Evolutionary conservation across 1,139 yeast species (phyloP).

Genomic region (Arxiozyma slooffiae): DNA sequence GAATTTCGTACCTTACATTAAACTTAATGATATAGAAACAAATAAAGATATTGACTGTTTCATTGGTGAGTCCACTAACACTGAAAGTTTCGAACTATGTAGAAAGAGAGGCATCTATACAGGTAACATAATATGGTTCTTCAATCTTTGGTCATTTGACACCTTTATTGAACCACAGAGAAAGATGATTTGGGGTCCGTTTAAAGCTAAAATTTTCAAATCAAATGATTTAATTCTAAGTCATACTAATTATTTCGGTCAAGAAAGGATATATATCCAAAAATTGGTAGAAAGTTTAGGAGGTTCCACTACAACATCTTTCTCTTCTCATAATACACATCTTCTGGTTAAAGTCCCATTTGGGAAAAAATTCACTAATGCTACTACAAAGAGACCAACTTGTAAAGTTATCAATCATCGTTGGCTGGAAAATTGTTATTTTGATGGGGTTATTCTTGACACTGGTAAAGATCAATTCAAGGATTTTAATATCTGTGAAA

Average conservation of each 20-base stretch:
- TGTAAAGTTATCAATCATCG: slow-evolving; percentile 60
- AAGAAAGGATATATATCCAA: slow-evolving; percentile 63
- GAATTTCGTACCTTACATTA: slow-evolving; percentile 28
- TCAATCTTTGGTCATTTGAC: slow-evolving; percentile 48
- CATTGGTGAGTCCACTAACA: slow-evolving; percentile 55
- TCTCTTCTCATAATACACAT: slow-evolving; percentile 60
- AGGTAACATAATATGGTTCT: slow-evolving; percentile 71
- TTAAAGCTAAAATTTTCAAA: slow-evolving; percentile 45
- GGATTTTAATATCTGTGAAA: slow-evolving; percentile 3
- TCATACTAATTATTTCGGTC: slow-evolving; percentile 77
- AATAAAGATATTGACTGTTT: slow-evolving; percentile 42
- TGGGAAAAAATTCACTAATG: slow-evolving; percentile 73
- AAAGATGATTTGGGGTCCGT: slow-evolving; percentile 62
- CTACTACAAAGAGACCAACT: slow-evolving; percentile 47
- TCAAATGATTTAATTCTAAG: slow-evolving; percentile 45
- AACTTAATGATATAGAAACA: slow-evolving; percentile 11
- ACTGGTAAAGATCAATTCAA: slow-evolving; percentile 6
- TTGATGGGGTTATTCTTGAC: slow-evolving; percentile 12
- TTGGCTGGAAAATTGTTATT: slow-evolving; percentile 72
- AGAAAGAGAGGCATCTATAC: slow-evolving; percentile 30
- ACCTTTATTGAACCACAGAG: slow-evolving; percentile 49
- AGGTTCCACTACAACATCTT: slow-evolving; percentile 62
- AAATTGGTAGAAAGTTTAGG: slow-evolving; percentile 61
- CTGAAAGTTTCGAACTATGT: slow-evolving; percentile 42
- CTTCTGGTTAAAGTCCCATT: slow-evolving; percentile 56